phyloP scores from a whole-genome alignment of 257 asterid species.

The Ajuga chamaepitys region DNA sequence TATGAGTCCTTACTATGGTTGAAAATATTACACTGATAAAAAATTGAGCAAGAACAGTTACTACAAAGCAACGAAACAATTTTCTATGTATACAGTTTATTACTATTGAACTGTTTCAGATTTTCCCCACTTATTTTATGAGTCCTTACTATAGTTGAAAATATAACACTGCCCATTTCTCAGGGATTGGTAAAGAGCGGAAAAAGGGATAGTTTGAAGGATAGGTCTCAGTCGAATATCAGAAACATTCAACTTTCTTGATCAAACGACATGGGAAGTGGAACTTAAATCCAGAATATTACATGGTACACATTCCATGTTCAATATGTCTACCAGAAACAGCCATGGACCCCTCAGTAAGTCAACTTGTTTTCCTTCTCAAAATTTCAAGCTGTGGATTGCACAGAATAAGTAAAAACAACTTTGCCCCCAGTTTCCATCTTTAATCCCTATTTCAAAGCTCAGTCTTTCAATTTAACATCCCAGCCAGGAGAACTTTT shows the following conservation, averaged over 20 bases:
- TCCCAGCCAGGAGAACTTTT: neutral
- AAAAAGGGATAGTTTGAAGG: neutral
- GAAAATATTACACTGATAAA: neutral
- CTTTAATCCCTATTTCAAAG: neutral
- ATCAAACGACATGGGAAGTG: neutral
- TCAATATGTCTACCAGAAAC: neutral
- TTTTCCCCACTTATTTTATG: neutral
- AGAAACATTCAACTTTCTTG: neutral
- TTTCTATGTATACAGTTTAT: neutral
- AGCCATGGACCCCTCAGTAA: neutral
- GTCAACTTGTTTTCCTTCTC: neutral
- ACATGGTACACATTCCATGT: neutral
- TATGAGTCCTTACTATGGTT: neutral
- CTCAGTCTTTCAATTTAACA: neutral
- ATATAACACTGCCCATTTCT: neutral
- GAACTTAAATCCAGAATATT: neutral
- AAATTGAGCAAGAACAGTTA: too few relatives aligned
- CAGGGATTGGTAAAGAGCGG: neutral
- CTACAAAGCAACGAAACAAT: too few relatives aligned
- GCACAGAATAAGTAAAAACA: neutral
- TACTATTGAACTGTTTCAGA: neutral
- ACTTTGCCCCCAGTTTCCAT: neutral
- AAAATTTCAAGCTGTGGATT: neutral
- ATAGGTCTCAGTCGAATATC: neutral
- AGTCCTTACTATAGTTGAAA: neutral